Evolutionary conservation across 495 filamentous ascomycete species (phyloP), one percentile per base, ranked within the genome.

Genomic region (Talaromyces stipitatus): DNA sequence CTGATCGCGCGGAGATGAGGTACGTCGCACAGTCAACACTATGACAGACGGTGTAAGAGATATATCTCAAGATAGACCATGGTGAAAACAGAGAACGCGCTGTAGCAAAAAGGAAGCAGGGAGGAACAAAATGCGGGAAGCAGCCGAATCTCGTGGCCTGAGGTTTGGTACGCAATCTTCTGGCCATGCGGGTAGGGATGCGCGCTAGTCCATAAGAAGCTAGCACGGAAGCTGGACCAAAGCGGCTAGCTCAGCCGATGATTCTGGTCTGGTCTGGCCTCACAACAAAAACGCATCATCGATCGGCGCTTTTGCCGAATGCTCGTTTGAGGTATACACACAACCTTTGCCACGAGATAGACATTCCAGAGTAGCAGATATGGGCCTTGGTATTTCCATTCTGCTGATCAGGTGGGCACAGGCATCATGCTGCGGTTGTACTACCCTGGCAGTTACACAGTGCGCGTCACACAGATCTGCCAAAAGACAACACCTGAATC

Each of bases 161-260:
- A 41, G 36, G 36, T 41, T 41, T 41, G 36, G 36, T 9, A 16
- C n/a, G 18, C 24, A 48, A 26, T 23, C 24, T 48, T 23, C 12
- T 48, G 45, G 45, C 48, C 16, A 29, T 28, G 48, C 27, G 24
- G 48, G 27, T 14, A 23, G 27, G 48, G 48, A 26, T 51, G 18
- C 0, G 26, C 36, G 54, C 54, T 55, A 55, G 54, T 27, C 18
- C 71, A 71, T 72, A 61, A 69, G 64, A 64, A 63, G 66, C 61
- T 48, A 61, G 51, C 22, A 18, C 20, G 33, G 14, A n/a, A 55
- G 33, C 20, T 55, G 23, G 12, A 11, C 54, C 54, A 46, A 45
- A 55, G 10, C 14, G 54, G 54, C 54, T 55, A 55, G 54, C 54
- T 33, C 33, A 46, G 23, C 54, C 54, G 54, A n/a, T n/a, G 54